Evolutionary conservation across 1,284 basidiomycete genomes (phyloP), one percentile per base, ranked within the genome.

Genomic region (Termitomyces sp.): DNA sequence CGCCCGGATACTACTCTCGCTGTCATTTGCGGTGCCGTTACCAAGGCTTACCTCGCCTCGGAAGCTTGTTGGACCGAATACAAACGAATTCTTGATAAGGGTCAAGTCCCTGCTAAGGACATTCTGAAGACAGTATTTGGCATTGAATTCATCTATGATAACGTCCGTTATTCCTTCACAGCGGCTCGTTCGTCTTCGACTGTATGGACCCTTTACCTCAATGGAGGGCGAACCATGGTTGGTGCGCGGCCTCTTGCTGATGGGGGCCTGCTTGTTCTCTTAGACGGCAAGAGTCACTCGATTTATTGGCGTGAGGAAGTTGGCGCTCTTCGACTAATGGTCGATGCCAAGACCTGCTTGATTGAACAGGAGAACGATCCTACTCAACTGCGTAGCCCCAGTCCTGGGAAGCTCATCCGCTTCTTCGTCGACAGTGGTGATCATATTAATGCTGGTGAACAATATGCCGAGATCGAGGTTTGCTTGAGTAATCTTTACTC

Each of bases 301-400:
- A 83, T 97, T 57, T 99, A 99, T 74, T 99, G 92, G 93, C 83
- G 93, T 56, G 97, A 98, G 72, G 97, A 99, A 75, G 96, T 98
- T 54, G 96, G 93, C 53, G 91, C 93, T 11, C 77, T 95, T 63
- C 83, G 97, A 52, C 70, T 99, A 59, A 96, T 96, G 84, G 84
- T 99, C 59, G 94, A 97, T 70, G 83, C 93, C 58, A 97, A 97
- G 80, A 99, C 97, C 26, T 97, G 94, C 71, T 79, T 97, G 71
- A 96, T 99, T 62, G 97, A 98, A 73, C 95, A 99, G 72, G 97
- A 99, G 80, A 97, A 97, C 64, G 97, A 99, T 68, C 97, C 97
- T 5, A 99, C 97, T 14, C 96, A 99, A 71, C 79, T 99, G 53
- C 81, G 96, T 64, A 94, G 91, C 65, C 97, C 97, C 10, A 93